Percentiles rank a stretch among this genome's conserved stretches.
Evolutionary conservation across 306 rosid species (phyloP).

Genomic region (Dicorynia guianensis): DNA sequence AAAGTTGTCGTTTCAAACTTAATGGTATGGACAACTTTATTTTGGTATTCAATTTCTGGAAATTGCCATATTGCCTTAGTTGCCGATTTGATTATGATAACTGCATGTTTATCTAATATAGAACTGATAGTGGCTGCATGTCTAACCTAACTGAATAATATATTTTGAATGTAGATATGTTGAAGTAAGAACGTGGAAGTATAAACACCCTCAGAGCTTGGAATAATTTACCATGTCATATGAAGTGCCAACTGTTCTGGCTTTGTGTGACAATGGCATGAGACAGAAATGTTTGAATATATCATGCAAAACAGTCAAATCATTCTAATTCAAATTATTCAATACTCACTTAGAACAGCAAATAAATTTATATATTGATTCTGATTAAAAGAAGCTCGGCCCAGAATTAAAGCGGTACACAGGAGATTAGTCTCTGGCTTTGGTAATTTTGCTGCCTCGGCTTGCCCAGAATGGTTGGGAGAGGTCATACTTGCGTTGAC

Average conservation of each 20-base stretch:
- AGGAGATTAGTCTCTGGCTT: too few species aligned
- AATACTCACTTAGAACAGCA: neutral
- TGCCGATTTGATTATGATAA: neutral
- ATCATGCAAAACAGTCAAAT: neutral
- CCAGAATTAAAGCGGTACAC: neutral
- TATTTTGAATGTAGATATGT: neutral
- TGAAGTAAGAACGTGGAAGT: neutral
- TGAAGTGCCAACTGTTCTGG: neutral
- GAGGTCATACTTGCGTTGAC: too few species aligned
- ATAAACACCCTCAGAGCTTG: too few species aligned
- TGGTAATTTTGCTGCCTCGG: too few species aligned
- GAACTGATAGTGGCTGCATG: too few species aligned
- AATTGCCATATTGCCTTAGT: neutral
- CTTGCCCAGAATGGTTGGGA: too few species aligned
- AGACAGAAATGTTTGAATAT: neutral
- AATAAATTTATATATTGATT: neutral
- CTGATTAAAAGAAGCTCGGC: neutral
- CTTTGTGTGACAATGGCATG: neutral
- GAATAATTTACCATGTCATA: neutral
- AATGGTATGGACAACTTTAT: constrained; percentile 2
- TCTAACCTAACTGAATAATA: neutral
- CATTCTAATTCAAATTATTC: too few species aligned
- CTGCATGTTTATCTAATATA: neutral
- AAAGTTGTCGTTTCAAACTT: constrained; percentile 32
- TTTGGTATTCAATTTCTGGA: constrained; percentile 1